Conservation (phyloP, 352 stramenopile genomes). For the Phytophthora aleatoria region DNA sequence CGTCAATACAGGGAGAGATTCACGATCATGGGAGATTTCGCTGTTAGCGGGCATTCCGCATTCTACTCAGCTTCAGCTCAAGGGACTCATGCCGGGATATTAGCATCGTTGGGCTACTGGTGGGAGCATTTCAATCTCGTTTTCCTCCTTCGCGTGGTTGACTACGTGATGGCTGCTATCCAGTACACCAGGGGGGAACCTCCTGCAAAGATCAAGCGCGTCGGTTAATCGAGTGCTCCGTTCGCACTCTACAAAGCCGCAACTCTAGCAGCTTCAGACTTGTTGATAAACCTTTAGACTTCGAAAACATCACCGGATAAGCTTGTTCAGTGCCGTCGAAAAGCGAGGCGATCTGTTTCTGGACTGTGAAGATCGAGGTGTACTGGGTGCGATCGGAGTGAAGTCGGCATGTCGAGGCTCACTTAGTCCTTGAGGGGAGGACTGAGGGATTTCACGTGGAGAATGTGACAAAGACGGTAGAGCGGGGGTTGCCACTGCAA, state of each 20-base stretch:
- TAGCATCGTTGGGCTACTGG: conserved; percentile 50
- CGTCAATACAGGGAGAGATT: conserved; percentile 63
- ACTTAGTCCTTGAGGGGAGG: conserved; percentile 19
- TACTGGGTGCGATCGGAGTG: conserved; percentile 32
- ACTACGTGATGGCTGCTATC: conserved; percentile 54
- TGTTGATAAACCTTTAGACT: conserved; percentile 1
- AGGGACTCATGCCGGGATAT: conserved; percentile 10
- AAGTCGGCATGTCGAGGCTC: conserved; percentile 35
- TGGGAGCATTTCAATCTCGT: conserved; percentile 71
- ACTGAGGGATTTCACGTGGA: conserved; percentile 19
- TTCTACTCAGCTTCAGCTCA: conserved; percentile 37
- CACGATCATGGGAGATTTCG: conserved; percentile 75
- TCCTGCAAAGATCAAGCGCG: conserved; percentile 46
- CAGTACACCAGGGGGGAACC: conserved; percentile 43
- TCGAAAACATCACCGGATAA: conserved; percentile 38
- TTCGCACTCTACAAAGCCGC: not conserved
- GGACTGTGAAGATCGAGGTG: conserved; percentile 52
- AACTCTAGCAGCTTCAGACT: not conserved
- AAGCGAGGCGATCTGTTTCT: conserved; percentile 52
- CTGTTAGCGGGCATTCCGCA: conserved; percentile 61
- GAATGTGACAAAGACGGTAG: conserved; percentile 30
- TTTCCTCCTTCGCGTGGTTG: conserved; percentile 60
- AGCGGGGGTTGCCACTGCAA: conserved; percentile 26
- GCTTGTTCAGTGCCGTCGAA: conserved; percentile 46
- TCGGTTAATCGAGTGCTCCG: conserved; percentile 17